Base-by-base conservation (phyloP, 139 green algal genomes). In the Medakamo hakoo region DNA sequence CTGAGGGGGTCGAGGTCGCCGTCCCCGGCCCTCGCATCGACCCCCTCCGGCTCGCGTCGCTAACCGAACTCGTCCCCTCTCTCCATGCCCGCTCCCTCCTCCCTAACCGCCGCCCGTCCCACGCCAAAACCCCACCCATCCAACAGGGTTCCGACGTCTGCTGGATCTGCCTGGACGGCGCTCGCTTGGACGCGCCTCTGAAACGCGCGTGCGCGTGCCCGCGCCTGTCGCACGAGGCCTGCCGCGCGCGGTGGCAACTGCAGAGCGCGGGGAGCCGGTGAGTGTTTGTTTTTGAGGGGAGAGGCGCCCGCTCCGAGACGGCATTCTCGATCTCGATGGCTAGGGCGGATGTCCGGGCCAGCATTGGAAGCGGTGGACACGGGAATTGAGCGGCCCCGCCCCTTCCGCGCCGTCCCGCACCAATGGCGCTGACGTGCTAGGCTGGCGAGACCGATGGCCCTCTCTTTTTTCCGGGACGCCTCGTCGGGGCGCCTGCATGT, bases 241-340 rank as follows among this genome's bases (percentile, higher is more conserved):
- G 85, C 69, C 69, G 92, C 48, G 86, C 84, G 18, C 72, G 86
- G 2, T 94, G 86, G 86, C 82, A 93, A 71, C 78, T 94, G 55
- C 84, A 94, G 71, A 84, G 69, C 22, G 87, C 86, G 3, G 87
- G 87, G 29, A 83, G 80, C 24, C 81, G 82, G 84, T 85, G 68
- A 62, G 76, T 40, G 28, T 55, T 56, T 16, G 16, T 16, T n/a
- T n/a, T 25, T 60, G n/a, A 26, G 25, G 16, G 5, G 4, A 20
- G 1, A 4, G 58, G 66, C 55, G 1, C 16, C 25, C 14, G 1
- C 1, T 1, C 27, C n/a, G n/a, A n/a, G n/a, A n/a, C n/a, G n/a
- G n/a, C n/a, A n/a, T n/a, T n/a, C n/a, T n/a, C n/a, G n/a, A n/a
- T n/a, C n/a, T n/a, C n/a, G n/a, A n/a, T n/a, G n/a, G n/a, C n/a